A percentile compares a stretch with the other conserved stretches of the same genome.
Evolutionary conservation across 257 asterid species (phyloP).

Genomic region (Leonotis leonurus): DNA sequence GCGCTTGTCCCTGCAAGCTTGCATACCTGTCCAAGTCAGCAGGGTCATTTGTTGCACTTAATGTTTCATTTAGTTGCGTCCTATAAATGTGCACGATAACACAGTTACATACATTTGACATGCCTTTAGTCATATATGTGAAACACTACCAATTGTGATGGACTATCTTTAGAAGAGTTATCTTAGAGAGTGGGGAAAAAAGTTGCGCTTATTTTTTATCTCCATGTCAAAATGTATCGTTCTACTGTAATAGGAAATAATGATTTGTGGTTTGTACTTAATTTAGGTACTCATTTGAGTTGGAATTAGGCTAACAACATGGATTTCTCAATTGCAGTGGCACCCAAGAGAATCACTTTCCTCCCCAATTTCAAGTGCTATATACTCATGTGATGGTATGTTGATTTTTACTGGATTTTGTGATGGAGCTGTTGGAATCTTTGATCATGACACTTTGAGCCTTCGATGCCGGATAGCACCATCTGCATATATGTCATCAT

Average conservation of each 20-base stretch:
- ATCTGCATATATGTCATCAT: conserved; percentile 59
- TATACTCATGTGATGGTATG: conserved; percentile 85
- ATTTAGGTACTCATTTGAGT: neutral
- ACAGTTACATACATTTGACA: neutral
- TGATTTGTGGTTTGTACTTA: neutral
- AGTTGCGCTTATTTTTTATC: neutral
- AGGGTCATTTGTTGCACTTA: neutral
- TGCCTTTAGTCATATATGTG: neutral
- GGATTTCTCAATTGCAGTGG: conserved; percentile 54
- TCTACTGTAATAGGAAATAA: neutral
- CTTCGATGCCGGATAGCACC: conserved; percentile 86
- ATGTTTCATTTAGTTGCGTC: neutral
- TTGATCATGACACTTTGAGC: conserved; percentile 62
- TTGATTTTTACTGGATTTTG: conserved; percentile 69
- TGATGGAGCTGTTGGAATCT: conserved; percentile 88
- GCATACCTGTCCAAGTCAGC: neutral
- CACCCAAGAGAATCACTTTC: conserved; percentile 87
- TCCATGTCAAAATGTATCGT: neutral
- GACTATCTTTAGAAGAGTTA: neutral
- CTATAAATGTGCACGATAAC: neutral
- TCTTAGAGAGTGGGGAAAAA: neutral
- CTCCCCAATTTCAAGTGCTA: conserved; percentile 70
- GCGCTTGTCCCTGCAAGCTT: neutral
- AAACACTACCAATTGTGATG: neutral
- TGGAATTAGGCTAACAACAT: neutral